These are phyloP conservation scores for Psidium guajava DNA, from an alignment of 345 rosid genomes.

Conservation along the genomic window DNA sequence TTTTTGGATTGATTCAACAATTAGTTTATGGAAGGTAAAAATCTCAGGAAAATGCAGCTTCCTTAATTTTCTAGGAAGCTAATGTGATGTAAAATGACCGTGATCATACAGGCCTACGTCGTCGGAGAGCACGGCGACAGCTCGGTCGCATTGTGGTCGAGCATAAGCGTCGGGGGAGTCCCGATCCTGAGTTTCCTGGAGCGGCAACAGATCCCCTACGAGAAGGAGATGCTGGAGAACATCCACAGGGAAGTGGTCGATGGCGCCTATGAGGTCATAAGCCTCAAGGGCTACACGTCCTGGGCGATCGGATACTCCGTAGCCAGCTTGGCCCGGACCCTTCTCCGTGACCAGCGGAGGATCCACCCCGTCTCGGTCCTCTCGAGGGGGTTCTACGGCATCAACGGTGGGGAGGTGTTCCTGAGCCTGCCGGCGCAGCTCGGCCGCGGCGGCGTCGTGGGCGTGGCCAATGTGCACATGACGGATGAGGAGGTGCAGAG, in stretches of 20 bases:
- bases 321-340: conserved; percentile 59
- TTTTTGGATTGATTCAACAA: too few relatives aligned
- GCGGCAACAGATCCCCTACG: conserved; percentile 59
- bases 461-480: conserved; percentile 74
- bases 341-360: conserved; percentile 78
- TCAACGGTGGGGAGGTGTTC: conserved; percentile 61
- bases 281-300: conserved; percentile 88
- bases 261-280: conserved; percentile 77
- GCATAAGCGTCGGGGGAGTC: conserved; percentile 88
- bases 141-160: conserved; percentile 93
- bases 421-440: conserved; percentile 79
- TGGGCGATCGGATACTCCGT: conserved; percentile 98
- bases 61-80: too few relatives aligned
- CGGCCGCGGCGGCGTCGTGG: conserved; percentile 64
- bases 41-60: too few relatives aligned
- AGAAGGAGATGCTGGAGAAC: conserved; percentile 63
- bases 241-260: conserved; percentile 60
- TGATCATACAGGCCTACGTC: conserved; percentile 44
- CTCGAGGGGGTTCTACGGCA: conserved; percentile 75
- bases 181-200: conserved; percentile 73
- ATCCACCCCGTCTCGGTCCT: conserved; percentile 89
- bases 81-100: neutral
- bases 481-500: conserved; percentile 47
- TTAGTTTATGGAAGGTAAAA: too few relatives aligned
- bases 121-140: conserved; percentile 97